Conservation (phyloP, 371 early-diverging fungal genomes). For the Blastocladiella emersonii region DNA sequence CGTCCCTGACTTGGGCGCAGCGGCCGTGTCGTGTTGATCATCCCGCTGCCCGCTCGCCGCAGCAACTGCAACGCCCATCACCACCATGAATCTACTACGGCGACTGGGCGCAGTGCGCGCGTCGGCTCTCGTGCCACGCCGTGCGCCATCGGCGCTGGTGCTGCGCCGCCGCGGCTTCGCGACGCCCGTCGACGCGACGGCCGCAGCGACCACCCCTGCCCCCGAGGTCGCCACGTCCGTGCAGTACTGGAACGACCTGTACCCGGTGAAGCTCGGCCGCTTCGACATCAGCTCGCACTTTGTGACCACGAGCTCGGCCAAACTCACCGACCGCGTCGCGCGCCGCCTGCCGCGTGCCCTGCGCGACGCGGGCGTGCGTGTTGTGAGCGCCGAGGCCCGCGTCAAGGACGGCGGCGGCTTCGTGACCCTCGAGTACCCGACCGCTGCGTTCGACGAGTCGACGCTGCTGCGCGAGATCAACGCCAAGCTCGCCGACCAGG, state of each 20-base stretch:
- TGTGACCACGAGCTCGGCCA: conserved; percentile 10
- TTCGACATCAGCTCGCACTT: conserved; percentile 22
- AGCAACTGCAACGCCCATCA: too few relatives aligned
- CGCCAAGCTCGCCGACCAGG: not conserved
- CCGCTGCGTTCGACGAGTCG: not conserved
- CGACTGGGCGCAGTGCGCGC: too few relatives aligned
- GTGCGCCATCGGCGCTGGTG: too few relatives aligned
- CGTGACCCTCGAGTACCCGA: not conserved
- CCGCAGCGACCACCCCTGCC: too few relatives aligned
- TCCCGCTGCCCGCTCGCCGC: too few relatives aligned
- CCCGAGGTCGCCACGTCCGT: not conserved
- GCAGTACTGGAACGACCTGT: conserved; percentile 25
- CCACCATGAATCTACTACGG: too few relatives aligned
- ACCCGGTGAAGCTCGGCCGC: conserved; percentile 21
- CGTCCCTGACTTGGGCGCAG: too few relatives aligned
- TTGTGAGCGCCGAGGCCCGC: conserved; percentile 30
- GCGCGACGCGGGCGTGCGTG: conserved; percentile 23
- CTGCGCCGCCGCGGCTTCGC: too few relatives aligned
- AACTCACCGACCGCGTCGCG: conserved; percentile 16
- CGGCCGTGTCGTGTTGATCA: too few relatives aligned
- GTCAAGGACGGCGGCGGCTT: conserved; percentile 19
- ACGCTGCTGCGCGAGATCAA: not conserved
- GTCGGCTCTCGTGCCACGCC: too few relatives aligned
- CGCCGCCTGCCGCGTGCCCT: conserved; percentile 20
- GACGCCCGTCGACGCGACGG: too few relatives aligned